Base-by-base conservation (phyloP, 2,329 filamentous ascomycete genomes). In the Beauveria caledonica region DNA sequence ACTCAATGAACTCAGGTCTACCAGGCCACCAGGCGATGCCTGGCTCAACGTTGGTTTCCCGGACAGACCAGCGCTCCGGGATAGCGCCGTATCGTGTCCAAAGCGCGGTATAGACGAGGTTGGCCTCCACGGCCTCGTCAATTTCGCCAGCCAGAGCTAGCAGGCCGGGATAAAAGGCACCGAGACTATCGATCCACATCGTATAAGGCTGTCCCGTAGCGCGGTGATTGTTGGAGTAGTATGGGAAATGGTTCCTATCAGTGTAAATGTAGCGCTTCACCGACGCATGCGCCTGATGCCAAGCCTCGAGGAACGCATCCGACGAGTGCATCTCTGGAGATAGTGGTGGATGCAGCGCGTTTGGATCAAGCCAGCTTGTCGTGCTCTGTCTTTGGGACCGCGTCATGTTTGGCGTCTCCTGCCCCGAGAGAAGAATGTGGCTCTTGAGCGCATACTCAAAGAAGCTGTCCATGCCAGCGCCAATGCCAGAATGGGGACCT, bases 361-460 rank as follows among this genome's bases (percentile, higher is more conserved):
- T 89, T 23, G 88, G 86, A 63, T 87, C 83, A 69, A 88, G 72
- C 86, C 79, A 80, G 64, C 58, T 66, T 53, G 64, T 72, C 64
- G 62, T 76, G 70, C 68, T 77, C 70, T 64, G 78, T 68, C 64
- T 74, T 72, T 23, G 78, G 72, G 64, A 74, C 5, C 64, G 66
- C 3, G 74, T 71, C 5, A 64, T 61, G 64, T 86, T 86, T 3
- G 83, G 83, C 62, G 80, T 72, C 15, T 79, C 80, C 61, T 88
- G 85, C 1, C 90, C 90, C 2, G 93, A 96, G 23, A 97, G 83
- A 25, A 99, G 76, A 62, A 99, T 89, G 70, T 96, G 87, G 19
- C 92, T 92, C 74, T 99, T 99, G 68, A 97, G 82, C 3, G 94
- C 92, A 73, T 99, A 99, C 75, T 99, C 94, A 69, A 96, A 97